Evolutionary conservation across 1,284 basidiomycete genomes (phyloP).

Genomic region (Hemileia vastatrix): DNA sequence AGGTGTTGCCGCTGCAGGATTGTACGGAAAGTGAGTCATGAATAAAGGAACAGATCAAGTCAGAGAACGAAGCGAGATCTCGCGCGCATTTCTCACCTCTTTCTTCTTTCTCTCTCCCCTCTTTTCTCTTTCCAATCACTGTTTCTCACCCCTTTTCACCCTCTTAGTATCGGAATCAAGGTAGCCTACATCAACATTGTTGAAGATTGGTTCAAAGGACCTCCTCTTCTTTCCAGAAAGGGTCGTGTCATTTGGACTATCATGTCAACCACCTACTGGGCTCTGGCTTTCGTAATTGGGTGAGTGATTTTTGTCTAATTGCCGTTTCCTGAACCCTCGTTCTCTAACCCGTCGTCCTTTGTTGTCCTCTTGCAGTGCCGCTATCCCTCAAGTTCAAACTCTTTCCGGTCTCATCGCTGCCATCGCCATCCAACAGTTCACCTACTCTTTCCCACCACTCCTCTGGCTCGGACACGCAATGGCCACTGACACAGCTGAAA

Average conservation of each 20-base stretch:
- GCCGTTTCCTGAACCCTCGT: neutral
- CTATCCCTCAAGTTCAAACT: constrained; percentile 35
- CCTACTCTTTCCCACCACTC: constrained; percentile 34
- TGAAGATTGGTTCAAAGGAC: constrained; percentile 26
- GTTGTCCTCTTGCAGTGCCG: neutral
- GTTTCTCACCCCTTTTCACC: neutral
- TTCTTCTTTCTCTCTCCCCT: neutral
- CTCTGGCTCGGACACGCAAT: neutral
- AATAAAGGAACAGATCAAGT: too few species aligned
- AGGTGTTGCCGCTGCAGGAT: too few species aligned
- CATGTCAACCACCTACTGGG: constrained; percentile 29
- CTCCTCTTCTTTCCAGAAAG: constrained; percentile 24
- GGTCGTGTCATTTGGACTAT: constrained; percentile 26
- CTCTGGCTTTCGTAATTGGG: constrained; percentile 30
- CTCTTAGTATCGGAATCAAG: constrained; percentile 28
- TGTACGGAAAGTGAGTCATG: too few species aligned
- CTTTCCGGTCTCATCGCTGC: constrained; percentile 32
- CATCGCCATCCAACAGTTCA: constrained; percentile 33
- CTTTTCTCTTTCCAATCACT: neutral
- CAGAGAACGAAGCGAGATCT: too few species aligned
- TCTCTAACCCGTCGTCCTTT: neutral
- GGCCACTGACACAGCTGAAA: neutral
- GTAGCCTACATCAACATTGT: constrained; percentile 31
- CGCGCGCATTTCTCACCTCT: neutral
- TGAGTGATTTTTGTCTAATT: neutral